Percentiles rank a stretch among this genome's conserved stretches.
phyloP scores from a whole-genome alignment of 805 yeast genomes.

The Wickerhamomyces bovis region DNA sequence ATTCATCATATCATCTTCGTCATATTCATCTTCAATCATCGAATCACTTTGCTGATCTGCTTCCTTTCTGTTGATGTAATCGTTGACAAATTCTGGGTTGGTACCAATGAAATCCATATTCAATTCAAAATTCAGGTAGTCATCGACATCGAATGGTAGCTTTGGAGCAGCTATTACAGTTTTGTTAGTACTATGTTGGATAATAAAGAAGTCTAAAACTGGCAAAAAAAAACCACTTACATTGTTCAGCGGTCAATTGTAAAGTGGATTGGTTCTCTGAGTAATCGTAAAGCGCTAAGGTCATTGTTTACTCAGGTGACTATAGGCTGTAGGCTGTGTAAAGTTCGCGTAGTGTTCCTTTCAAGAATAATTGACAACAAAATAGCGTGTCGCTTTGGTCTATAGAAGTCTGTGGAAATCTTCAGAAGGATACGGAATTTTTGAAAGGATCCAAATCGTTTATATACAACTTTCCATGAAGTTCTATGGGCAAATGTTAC shows the following conservation, averaged over 20 bases:
- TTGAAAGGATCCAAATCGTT: not conserved
- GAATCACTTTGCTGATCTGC: not conserved
- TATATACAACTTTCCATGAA: not conserved
- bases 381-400: not conserved
- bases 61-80: slow-evolving; percentile 6
- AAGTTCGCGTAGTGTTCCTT: not conserved
- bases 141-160: slow-evolving; percentile 21
- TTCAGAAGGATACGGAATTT: not conserved
- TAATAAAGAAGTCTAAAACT: not conserved
- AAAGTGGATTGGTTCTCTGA: not conserved
- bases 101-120: slow-evolving; percentile 18
- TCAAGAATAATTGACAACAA: not conserved
- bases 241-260: not conserved
- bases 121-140: slow-evolving; percentile 20
- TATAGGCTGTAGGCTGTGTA: not conserved
- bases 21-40: slow-evolving; percentile 1
- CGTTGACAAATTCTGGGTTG: slow-evolving; percentile 16
- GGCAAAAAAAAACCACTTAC: not conserved
- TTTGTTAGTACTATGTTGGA: not conserved
- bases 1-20: not conserved
- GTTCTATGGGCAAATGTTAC: not conserved
- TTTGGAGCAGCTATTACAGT: slow-evolving; percentile 6
- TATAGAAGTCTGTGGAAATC: not conserved
- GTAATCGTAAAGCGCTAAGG: not conserved
- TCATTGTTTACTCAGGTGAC: not conserved